Evolutionary conservation across 257 asterid genomes (phyloP).

Genomic region (Solanum etuberosum): DNA sequence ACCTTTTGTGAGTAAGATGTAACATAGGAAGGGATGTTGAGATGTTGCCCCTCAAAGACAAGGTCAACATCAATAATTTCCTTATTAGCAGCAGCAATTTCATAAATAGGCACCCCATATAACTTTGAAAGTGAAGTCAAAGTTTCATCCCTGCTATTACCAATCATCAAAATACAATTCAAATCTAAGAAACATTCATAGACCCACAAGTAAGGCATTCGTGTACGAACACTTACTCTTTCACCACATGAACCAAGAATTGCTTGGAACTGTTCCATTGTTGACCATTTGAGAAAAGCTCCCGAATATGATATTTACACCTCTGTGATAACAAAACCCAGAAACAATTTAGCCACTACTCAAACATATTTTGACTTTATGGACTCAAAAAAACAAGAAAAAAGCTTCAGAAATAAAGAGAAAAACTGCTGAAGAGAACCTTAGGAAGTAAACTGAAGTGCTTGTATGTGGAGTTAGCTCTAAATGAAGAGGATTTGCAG

Average conservation of each 20-base stretch:
- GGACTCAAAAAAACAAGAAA: neutral
- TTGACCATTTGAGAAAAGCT: conserved; percentile 30
- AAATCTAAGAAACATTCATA: neutral
- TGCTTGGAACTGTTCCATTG: conserved; percentile 11
- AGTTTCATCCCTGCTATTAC: conserved; percentile 35
- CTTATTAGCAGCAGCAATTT: conserved; percentile 35
- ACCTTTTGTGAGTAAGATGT: neutral
- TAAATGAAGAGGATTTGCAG: conserved; percentile 16
- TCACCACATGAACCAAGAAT: conserved; percentile 42
- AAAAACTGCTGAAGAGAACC: conserved; percentile 10
- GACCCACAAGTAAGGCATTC: neutral
- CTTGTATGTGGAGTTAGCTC: conserved; percentile 5
- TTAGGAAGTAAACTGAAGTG: conserved; percentile 19
- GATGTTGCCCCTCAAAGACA: conserved; percentile 17
- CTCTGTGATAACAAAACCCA: conserved; percentile 16
- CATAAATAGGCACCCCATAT: conserved; percentile 32
- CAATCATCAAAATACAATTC: neutral
- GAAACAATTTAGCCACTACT: neutral
- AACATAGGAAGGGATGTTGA: conserved; percentile 5
- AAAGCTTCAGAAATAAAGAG: neutral
- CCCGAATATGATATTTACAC: conserved; percentile 35
- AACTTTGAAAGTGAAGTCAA: conserved; percentile 34
- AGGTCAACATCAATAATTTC: conserved; percentile 27
- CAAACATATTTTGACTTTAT: neutral
- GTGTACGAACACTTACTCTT: conserved; percentile 21